These are phyloP conservation scores for Dimocarpus longan DNA, from an alignment of 345 rosid genomes.

Conservation along the genomic window DNA sequence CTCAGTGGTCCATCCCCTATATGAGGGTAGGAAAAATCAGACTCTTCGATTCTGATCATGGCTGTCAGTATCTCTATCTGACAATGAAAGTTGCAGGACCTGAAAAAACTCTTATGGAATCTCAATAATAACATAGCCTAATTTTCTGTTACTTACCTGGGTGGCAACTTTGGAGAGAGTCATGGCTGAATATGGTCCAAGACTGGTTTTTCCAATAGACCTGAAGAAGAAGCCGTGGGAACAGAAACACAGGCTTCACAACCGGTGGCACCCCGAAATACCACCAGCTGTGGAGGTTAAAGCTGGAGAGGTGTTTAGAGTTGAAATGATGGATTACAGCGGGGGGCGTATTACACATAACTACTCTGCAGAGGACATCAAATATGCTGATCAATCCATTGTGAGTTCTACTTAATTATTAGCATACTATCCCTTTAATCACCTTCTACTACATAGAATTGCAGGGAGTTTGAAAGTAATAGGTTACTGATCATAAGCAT, in stretches of 20 bases:
- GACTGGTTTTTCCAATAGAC: conserved; percentile 53
- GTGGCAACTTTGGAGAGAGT: neutral
- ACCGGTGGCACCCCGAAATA: conserved; percentile 69
- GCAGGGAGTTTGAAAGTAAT: neutral
- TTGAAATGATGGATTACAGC: conserved; percentile 64
- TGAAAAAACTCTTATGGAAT: neutral
- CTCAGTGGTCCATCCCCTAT: conserved; percentile 26
- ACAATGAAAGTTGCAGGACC: conserved; percentile 13
- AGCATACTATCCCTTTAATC: neutral
- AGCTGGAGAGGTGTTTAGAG: conserved; percentile 50
- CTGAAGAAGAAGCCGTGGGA: conserved; percentile 62
- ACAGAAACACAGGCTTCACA: conserved; percentile 55
- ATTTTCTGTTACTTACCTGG: neutral
- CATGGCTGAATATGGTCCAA: conserved; percentile 42
- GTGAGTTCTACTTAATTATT: conserved; percentile 35
- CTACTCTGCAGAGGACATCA: conserved; percentile 50
- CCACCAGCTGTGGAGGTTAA: conserved; percentile 49
- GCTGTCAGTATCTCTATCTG: conserved; percentile 19
- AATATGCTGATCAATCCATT: conserved; percentile 44
- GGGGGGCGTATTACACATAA: conserved; percentile 47
- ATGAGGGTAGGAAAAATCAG: neutral
- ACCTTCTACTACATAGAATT: neutral
- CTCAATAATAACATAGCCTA: neutral
- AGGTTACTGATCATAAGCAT: no score
- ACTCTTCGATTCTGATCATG: conserved; percentile 10